Evolutionary conservation across 176 grass and related monocot genomes (phyloP).

Genomic region (Urochloa ruziziensis): DNA sequence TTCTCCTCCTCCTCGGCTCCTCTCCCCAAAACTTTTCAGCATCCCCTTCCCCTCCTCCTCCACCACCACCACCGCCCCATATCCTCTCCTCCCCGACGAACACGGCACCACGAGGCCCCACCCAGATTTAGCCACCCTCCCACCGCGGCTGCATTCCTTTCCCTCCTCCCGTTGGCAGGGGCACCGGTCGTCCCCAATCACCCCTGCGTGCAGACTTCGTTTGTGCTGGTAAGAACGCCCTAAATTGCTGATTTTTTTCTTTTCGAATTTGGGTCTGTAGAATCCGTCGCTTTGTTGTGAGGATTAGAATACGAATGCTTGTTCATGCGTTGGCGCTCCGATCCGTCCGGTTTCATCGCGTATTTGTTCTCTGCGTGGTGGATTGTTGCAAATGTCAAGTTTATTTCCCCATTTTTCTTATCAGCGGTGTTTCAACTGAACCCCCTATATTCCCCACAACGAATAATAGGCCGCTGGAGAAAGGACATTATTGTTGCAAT

Average conservation of each 20-base stretch:
- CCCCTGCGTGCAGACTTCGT: background rate
- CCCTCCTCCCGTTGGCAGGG: background rate
- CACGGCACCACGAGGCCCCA: background rate
- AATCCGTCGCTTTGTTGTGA: background rate
- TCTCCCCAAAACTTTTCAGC: background rate
- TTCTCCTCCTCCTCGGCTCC: background rate
- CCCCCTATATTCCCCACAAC: background rate
- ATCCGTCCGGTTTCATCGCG: background rate
- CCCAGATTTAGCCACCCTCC: slow-evolving; percentile 25
- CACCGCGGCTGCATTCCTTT: background rate
- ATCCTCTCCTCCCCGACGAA: background rate
- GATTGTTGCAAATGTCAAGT: background rate
- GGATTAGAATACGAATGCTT: background rate
- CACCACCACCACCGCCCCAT: background rate
- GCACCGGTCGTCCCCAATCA: background rate
- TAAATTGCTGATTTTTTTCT: background rate
- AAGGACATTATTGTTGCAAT: background rate
- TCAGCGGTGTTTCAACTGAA: background rate
- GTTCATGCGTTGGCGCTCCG: background rate
- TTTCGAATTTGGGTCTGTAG: background rate
- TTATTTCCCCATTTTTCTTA: too few species aligned
- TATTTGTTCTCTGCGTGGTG: background rate
- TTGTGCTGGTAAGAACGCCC: slow-evolving; percentile 7
- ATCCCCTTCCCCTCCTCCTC: background rate
- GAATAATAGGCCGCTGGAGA: background rate